Base-by-base conservation (phyloP, 2,329 filamentous ascomycete genomes). In the Colletotrichum tabaci region DNA sequence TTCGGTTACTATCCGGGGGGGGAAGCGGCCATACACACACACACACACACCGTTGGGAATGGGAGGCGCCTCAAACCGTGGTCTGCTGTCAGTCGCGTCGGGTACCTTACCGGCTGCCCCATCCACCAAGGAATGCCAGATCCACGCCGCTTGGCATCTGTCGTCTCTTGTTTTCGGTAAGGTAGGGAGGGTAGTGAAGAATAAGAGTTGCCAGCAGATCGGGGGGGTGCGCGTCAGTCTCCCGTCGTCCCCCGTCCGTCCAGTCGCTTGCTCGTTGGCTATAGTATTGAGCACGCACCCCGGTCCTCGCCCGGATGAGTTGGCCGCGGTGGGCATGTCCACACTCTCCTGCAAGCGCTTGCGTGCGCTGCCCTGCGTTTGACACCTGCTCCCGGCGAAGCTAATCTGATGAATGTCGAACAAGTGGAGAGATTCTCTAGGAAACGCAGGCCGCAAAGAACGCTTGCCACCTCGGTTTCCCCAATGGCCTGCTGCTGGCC, bases 61-160 rank as follows among this genome's bases (percentile, higher is more conserved):
- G 30, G 30, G 6, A 30, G 30, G 61, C 35, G 35, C 47, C 61
- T 53, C 49, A 55, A 63, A 44, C 49, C 38, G 38, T 53, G 47
- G 61, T 38, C 49, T 62, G 50, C 9, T 30, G 13, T 46, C 60
- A 52, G 35, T 40, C 38, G 23, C 21, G 35, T 30, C 18, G n/a
- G 53, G 35, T 42, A 21, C 38, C 35, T 60, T 53, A n/a, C 38
- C 67, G 63, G 56, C 61, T 53, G 38, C 26, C 30, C 30, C 30
- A 30, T 30, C 30, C 50, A 58, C 67, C 62, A 60, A 60, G 38
- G 60, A 56, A 61, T 67, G 67, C 56, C 67, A 67, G 49, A 46
- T 71, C 67, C 63, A 56, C 65, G 68, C 65, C 65, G 58, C 65
- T 71, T 71, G 68, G 68, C 68, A 68, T 46, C 65, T 55, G 53